These are phyloP conservation scores for Botrytis medusae DNA, from an alignment of 2,329 filamentous ascomycete genomes.

Conservation along the genomic window DNA sequence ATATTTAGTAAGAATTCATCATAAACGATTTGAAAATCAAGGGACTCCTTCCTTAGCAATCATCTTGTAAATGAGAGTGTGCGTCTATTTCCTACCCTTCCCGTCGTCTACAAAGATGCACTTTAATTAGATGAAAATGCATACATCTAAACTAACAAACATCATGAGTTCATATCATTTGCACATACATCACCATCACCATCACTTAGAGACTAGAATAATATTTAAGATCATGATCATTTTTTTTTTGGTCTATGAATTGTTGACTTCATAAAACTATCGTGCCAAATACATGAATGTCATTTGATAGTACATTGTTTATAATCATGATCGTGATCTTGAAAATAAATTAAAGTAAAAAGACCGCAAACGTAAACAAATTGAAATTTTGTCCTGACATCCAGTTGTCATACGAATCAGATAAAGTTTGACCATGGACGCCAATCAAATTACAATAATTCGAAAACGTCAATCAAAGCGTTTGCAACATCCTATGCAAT, in stretches of 20 bases:
- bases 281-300: not conserved
- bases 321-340: constrained; percentile 4
- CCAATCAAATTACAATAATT: constrained; percentile 13
- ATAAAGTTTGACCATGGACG: constrained; percentile 16
- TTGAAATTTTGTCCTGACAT: not conserved
- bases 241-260: not conserved
- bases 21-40: not conserved
- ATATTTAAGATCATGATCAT: not conserved
- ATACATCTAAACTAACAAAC: not conserved
- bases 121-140: not conserved
- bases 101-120: not conserved
- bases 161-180: not conserved
- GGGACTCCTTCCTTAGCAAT: not conserved
- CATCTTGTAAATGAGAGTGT: not conserved
- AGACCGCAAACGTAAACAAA: not conserved
- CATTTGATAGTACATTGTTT: constrained; percentile 11
- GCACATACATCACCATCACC: not conserved
- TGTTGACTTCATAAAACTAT: not conserved
- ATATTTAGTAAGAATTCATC: not conserved
- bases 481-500: constrained; percentile 23
- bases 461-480: constrained; percentile 2
- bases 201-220: no score
- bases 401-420: constrained; percentile 7
- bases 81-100: not conserved
- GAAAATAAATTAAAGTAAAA: constrained; percentile 7